Conservation (phyloP, 2,329 filamentous ascomycete genomes). For the Diaporthe velutina region DNA sequence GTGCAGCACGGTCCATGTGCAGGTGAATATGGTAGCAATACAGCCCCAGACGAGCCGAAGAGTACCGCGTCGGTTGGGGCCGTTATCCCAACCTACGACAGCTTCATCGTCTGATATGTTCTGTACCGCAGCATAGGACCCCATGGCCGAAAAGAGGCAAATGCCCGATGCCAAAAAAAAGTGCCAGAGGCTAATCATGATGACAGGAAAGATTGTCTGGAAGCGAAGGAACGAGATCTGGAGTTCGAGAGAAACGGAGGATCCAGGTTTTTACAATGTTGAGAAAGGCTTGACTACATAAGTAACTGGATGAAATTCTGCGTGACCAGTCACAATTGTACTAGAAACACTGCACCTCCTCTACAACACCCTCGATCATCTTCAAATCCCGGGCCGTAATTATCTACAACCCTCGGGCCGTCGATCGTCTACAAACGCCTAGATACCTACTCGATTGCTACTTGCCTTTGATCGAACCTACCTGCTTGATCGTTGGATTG, state of each 20-base stretch:
- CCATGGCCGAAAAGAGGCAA: neutral
- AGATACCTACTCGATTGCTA: neutral
- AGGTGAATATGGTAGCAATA: conserved; percentile 13
- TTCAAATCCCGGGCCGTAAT: neutral
- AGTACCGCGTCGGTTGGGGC: neutral
- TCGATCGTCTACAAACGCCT: too few relatives aligned
- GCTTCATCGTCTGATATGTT: neutral
- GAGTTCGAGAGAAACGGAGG: neutral
- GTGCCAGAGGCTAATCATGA: neutral
- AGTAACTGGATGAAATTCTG: neutral
- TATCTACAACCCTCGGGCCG: too few relatives aligned
- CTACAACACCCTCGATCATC: neutral
- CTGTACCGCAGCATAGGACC: neutral
- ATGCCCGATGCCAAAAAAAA: neutral
- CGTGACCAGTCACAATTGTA: neutral
- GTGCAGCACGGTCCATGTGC: conserved; percentile 23
- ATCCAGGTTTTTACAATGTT: neutral
- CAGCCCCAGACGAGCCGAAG: conserved; percentile 1
- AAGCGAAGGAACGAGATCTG: neutral
- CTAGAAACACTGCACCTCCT: neutral
- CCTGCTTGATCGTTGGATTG: neutral
- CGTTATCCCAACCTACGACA: neutral
- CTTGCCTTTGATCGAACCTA: neutral
- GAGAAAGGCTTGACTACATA: neutral
- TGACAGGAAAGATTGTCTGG: neutral